Percentiles rank a stretch among this genome's conserved stretches.
Evolutionary conservation across 1,284 basidiomycete species (phyloP).

Genomic region (Mrakiaceae sp.): DNA sequence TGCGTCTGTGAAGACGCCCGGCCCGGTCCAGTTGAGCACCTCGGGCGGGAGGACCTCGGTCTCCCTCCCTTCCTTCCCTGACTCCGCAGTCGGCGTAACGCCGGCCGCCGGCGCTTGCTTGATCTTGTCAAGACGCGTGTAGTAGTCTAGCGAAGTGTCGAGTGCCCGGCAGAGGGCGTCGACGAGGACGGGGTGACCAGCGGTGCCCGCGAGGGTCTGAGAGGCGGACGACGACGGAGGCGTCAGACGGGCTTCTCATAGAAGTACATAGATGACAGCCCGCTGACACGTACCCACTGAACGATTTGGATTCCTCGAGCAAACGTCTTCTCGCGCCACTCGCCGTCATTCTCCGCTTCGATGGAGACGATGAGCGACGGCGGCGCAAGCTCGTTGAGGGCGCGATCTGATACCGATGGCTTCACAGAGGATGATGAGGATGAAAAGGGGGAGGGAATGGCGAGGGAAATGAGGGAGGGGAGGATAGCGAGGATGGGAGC

Average conservation of each 20-base stretch:
- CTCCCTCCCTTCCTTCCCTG: no score
- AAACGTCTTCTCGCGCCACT: conserved; percentile 13
- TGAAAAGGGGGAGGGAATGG: conserved; percentile 19
- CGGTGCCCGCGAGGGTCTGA: conserved; percentile 24
- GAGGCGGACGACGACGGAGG: not conserved
- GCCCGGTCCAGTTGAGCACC: conserved; percentile 4
- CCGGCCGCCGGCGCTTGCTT: not conserved
- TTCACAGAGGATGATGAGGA: conserved; percentile 19
- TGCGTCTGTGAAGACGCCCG: conserved; percentile 21
- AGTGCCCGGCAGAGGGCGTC: conserved; percentile 22
- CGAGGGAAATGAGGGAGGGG: conserved; percentile 6
- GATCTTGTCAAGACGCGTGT: not conserved
- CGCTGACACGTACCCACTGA: conserved; percentile 15
- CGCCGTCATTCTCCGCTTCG: conserved; percentile 19
- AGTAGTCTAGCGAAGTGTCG: not conserved
- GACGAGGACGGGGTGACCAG: conserved; percentile 25
- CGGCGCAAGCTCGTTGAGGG: not conserved
- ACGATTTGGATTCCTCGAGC: conserved; percentile 22
- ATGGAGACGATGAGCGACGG: conserved; percentile 19
- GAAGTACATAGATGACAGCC: no score
- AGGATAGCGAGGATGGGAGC: not conserved
- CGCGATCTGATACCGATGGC: not conserved
- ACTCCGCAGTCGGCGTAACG: no score
- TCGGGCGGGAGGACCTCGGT: not conserved
- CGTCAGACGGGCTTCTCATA: no score